Evolutionary conservation across 2,329 filamentous ascomycete species (phyloP).

Genomic region (Pleoardoris graminearum): DNA sequence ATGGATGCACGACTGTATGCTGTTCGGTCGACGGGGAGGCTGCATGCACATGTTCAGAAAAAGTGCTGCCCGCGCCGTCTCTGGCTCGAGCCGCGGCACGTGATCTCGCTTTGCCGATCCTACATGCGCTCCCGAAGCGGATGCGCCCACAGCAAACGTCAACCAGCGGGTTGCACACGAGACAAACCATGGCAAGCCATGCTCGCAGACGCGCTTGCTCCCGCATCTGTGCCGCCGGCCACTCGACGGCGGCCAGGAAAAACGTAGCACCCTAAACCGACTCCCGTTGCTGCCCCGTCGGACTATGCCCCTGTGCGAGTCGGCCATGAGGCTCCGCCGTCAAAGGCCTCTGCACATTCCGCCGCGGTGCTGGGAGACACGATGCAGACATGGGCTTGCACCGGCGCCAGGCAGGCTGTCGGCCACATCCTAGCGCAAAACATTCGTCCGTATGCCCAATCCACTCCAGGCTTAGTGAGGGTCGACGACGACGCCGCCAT

Average conservation of each 20-base stretch:
- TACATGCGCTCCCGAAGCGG: not conserved
- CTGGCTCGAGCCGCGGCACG: too few species aligned
- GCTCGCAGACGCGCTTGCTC: not conserved
- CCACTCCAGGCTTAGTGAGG: constrained; percentile 26
- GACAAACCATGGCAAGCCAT: not conserved
- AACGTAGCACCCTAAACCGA: constrained; percentile 30
- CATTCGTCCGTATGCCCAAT: constrained; percentile 19
- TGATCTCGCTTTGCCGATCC: too few species aligned
- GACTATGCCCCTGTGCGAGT: not conserved
- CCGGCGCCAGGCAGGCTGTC: constrained; percentile 3
- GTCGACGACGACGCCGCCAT: constrained; percentile 15
- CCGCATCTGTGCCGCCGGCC: constrained; percentile 15
- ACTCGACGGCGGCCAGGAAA: constrained; percentile 19
- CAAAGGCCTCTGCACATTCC: constrained; percentile 13
- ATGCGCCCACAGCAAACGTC: not conserved
- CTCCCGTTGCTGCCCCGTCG: constrained; percentile 6
- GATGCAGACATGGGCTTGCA: constrained; percentile 15
- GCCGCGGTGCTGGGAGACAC: constrained; percentile 20
- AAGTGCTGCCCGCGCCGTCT: not conserved
- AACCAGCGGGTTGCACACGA: not conserved
- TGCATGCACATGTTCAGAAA: not conserved
- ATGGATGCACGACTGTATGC: constrained; percentile 34
- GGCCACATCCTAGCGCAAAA: constrained; percentile 28
- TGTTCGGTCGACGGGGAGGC: constrained; percentile 8
- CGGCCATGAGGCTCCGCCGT: constrained; percentile 18